These are phyloP conservation scores for Aspergillus transmontanensis DNA, from an alignment of 2,329 filamentous ascomycete species.

Conservation along the genomic window DNA sequence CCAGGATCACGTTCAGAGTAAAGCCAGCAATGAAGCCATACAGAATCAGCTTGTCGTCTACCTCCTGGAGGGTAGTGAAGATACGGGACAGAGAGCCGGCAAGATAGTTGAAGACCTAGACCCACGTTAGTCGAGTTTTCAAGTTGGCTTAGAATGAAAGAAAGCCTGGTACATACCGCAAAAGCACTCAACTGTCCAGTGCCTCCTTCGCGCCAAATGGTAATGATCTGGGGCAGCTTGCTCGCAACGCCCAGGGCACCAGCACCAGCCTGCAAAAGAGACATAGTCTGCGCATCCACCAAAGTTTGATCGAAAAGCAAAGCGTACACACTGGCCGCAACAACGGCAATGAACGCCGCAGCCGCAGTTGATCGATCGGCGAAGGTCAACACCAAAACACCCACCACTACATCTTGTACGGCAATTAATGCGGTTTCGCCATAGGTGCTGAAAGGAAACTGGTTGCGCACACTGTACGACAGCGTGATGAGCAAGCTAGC, in stretches of 20 bases:
- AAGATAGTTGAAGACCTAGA: constrained; percentile 96
- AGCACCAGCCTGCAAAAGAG: constrained; percentile 79
- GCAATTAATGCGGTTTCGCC: constrained; percentile 93
- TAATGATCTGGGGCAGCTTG: constrained; percentile 90
- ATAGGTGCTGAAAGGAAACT: constrained; percentile 94
- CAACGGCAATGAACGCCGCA: constrained; percentile 74
- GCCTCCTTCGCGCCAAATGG: constrained; percentile 80
- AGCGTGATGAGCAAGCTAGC: constrained; percentile 83
- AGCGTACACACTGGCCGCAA: constrained; percentile 69
- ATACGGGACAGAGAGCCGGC: constrained; percentile 89
- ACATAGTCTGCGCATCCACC: constrained; percentile 67
- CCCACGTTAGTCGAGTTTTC: constrained; percentile 1
- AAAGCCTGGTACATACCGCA: constrained; percentile 64
- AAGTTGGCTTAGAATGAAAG: not conserved
- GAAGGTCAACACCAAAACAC: constrained; percentile 82
- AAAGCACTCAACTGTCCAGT: constrained; percentile 97
- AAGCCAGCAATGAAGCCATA: constrained; percentile 94
- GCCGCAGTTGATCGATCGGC: constrained; percentile 68
- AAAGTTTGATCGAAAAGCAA: constrained; percentile 67
- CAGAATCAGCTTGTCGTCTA: constrained; percentile 93
- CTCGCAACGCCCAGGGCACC: constrained; percentile 81
- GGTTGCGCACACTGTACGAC: constrained; percentile 87
- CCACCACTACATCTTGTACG: constrained; percentile 88
- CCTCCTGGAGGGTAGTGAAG: constrained; percentile 96
- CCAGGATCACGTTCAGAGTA: constrained; percentile 82